Evolutionary conservation across 805 yeast genomes (phyloP), one percentile per base, ranked within the genome.

Genomic region (Saccharomycopsis sp.): DNA sequence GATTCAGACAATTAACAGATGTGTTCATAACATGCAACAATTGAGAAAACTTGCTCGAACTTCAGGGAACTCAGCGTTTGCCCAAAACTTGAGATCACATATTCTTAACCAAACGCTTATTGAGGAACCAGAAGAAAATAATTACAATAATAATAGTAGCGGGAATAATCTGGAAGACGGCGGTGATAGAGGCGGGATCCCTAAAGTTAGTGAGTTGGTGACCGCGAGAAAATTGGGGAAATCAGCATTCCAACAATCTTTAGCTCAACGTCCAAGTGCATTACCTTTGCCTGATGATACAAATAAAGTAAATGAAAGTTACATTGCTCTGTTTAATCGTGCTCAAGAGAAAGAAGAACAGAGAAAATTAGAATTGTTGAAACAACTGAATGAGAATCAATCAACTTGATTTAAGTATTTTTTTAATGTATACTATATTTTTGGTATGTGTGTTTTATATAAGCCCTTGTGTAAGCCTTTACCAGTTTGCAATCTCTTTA

Each of bases 1-100:
- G 58, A 77, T 85, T 58, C 95, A 86, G 63, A 86, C 95, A 4
- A 85, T 86, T 48, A 79, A 81, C 51, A 85, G 85, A 60, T 85
- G 93, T 56, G 83, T 85, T 36, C 89, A 82, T 56, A 79, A 77
- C 54, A 56, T 47, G 48, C 45, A 47, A 29, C 50, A 50, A 19
- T 33, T 47, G 17, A 14, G 51, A 22, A 44, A 40, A 22, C 34
- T 47, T 17, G 51, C 51, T 7, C 23, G 28, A n/a, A 21, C 43
- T n/a, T 19, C 38, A 16, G 41, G 27, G 7, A 41, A 44, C 22
- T 44, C 49, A 13, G 20, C 21, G n/a, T 44, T 47, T 32, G 31
- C 51, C 4, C 41, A 32, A 17, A 47, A 44, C 35, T 27, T 47
- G 11, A 22, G 49, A 14, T 9, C 39, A 24, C 45, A 47, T 14